phyloP scores from a whole-genome alignment of 2,329 filamentous ascomycete genomes.

The Ceratocystis destructans region DNA sequence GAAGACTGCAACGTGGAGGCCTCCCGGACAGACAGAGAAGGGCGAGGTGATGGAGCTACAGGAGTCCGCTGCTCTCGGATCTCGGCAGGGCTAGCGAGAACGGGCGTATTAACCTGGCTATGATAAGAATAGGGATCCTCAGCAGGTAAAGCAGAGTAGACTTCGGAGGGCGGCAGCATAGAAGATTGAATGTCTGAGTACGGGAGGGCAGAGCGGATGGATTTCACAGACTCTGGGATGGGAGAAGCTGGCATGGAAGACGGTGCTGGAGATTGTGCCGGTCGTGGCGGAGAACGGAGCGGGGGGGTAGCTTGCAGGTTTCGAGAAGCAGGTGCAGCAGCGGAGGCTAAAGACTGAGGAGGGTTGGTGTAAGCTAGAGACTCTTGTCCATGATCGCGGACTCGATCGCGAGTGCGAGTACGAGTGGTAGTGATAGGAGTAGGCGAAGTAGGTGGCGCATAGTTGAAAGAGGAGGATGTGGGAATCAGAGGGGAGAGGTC shows the following conservation, averaged over 20 bases:
- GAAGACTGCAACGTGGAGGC: neutral
- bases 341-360: neutral
- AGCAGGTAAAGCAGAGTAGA: conserved; percentile 6
- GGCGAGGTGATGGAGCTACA: neutral
- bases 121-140: conserved; percentile 7
- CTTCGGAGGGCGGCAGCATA: conserved; percentile 13
- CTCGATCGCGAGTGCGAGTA: conserved; percentile 15
- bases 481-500: conserved; percentile 18
- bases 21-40: neutral
- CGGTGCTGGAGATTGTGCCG: conserved; percentile 9
- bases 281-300: neutral
- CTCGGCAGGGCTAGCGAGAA: conserved; percentile 12
- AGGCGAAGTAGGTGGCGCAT: conserved; percentile 12
- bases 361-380: conserved; percentile 7
- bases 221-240: neutral
- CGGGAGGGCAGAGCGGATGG: conserved; percentile 12
- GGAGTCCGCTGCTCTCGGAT: conserved; percentile 6
- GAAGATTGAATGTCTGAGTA: conserved; percentile 8
- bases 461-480: conserved; percentile 10
- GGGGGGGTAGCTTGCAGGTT: neutral
- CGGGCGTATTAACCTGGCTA: conserved; percentile 9
- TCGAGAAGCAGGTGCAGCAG: neutral
- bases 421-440: conserved; percentile 15
- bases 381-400: conserved; percentile 15
- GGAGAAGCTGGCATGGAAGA: conserved; percentile 8